Evolutionary conservation across 441 rosid genomes (phyloP).

Genomic region (Kokia cookei): DNA sequence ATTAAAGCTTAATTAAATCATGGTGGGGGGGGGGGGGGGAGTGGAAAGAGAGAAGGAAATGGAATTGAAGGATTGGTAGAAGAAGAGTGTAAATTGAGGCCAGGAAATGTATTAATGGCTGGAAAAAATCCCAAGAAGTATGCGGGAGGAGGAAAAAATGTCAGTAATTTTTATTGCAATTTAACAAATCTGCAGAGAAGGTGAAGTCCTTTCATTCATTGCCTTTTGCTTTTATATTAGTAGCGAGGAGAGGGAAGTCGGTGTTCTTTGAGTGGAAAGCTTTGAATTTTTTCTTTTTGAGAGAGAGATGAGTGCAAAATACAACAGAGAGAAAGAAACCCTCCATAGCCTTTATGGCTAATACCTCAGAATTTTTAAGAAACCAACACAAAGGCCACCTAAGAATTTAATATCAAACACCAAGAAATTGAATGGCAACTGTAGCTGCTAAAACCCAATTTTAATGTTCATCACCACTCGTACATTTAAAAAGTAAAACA

Average conservation of each 20-base stretch:
- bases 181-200: conserved; percentile 11
- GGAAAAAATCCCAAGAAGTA: conserved; percentile 38
- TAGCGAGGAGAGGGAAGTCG: not conserved
- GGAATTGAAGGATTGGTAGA: conserved; percentile 53
- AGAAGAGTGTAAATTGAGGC: conserved; percentile 60
- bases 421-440: conserved; percentile 69
- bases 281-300: not conserved
- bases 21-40: conserved; percentile 22
- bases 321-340: not conserved
- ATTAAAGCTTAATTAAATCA: conserved; percentile 77
- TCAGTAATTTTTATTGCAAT: conserved; percentile 36
- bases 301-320: not conserved
- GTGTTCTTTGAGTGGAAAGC: not conserved
- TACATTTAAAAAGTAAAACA: conserved; percentile 20
- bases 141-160: conserved; percentile 13
- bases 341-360: conserved; percentile 46
- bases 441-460: conserved; percentile 21
- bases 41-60: conserved; percentile 22
- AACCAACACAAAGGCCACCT: conserved; percentile 36
- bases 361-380: conserved; percentile 22
- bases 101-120: conserved; percentile 54
- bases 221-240: conserved; percentile 9
- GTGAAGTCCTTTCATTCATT: conserved; percentile 30
- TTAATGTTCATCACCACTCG: conserved; percentile 17
- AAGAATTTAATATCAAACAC: conserved; percentile 57